phyloP scores from a whole-genome alignment of 1,284 basidiomycete species.

The Sanghuangporus weigelae region DNA sequence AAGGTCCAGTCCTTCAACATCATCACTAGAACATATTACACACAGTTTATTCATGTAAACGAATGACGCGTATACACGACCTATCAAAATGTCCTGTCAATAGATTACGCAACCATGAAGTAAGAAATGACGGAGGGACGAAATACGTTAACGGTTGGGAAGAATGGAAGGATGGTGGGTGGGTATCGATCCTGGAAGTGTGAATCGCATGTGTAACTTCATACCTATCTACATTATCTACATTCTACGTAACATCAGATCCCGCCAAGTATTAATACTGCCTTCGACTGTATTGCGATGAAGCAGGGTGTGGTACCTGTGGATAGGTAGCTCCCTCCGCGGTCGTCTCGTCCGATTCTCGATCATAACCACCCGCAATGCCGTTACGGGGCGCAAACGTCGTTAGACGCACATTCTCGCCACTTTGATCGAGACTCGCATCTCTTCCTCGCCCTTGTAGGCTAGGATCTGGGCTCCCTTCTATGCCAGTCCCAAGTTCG shows the following conservation, averaged over 20 bases:
- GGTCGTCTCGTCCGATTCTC: background rate
- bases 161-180: background rate
- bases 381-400: background rate
- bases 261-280: background rate
- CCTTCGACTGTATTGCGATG: background rate
- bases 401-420: slow-evolving; percentile 9
- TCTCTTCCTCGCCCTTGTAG: background rate
- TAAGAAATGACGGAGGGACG: background rate
- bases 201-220: background rate
- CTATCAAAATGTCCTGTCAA: background rate
- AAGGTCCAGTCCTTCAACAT: too few species aligned
- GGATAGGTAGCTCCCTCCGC: background rate
- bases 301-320: background rate
- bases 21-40: too few species aligned
- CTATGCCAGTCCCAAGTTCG: background rate
- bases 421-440: background rate
- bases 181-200: background rate
- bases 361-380: background rate
- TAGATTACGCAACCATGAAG: background rate
- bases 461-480: background rate
- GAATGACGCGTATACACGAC: background rate
- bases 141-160: background rate
- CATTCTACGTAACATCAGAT: background rate
- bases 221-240: background rate
- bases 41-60: background rate